These are phyloP conservation scores for Argentina anserina DNA, from an alignment of 306 rosid genomes.

Conservation along the genomic window DNA sequence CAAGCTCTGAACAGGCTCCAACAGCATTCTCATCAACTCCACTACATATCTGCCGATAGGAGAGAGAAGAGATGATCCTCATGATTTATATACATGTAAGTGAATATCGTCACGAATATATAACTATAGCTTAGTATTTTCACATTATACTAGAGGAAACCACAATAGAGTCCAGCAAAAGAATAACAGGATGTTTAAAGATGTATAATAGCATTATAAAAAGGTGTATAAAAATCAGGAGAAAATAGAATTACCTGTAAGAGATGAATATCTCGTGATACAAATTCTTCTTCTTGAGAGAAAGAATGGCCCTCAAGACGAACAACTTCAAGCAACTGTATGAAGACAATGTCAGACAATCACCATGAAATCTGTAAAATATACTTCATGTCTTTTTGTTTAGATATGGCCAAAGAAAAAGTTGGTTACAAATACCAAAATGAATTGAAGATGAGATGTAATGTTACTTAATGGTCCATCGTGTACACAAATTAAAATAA, in stretches of 20 bases:
- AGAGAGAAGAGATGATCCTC: background rate
- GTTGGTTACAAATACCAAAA: background rate
- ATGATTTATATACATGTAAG: background rate
- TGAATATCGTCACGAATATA: background rate
- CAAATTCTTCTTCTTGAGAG: conserved; percentile 82
- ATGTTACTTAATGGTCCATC: background rate
- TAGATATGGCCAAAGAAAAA: no score
- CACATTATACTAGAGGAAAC: background rate
- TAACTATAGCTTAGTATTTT: background rate
- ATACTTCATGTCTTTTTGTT: background rate
- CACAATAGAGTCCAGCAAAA: background rate
- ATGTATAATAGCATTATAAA: background rate
- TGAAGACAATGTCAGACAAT: conserved; percentile 13
- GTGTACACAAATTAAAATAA: background rate
- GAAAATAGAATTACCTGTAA: conserved; percentile 61
- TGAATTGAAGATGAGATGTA: background rate
- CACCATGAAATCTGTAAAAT: background rate
- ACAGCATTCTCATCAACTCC: conserved; percentile 79
- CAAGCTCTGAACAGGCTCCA: conserved; percentile 82
- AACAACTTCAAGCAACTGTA: conserved; percentile 88
- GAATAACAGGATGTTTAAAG: background rate
- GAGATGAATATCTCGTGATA: conserved; percentile 87
- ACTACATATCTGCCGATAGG: conserved; percentile 60
- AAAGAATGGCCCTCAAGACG: conserved; percentile 93
- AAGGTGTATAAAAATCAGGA: background rate